Percentiles rank a stretch among this genome's conserved stretches.
Evolutionary conservation across 306 rosid species (phyloP).

Genomic region (Echinosophora koreensis): DNA sequence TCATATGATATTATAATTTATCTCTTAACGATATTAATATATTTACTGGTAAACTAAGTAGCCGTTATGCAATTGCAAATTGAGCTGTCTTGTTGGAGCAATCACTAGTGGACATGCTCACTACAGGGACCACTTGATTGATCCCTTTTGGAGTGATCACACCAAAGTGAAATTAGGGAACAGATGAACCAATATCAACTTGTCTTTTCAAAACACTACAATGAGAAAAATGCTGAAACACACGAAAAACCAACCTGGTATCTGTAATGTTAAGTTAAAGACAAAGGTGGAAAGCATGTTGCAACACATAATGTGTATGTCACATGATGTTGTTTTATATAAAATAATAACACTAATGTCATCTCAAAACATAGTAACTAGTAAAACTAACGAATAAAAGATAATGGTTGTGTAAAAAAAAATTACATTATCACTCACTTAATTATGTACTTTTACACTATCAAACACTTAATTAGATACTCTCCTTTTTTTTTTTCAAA

Average conservation of each 20-base stretch:
- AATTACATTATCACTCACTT: too few relatives aligned
- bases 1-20: neutral
- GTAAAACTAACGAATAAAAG: too few relatives aligned
- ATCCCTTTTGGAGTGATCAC: slow-evolving; percentile 18
- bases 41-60: too few relatives aligned
- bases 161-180: neutral
- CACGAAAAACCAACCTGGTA: neutral
- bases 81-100: too few relatives aligned
- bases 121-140: slow-evolving; percentile 35
- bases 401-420: too few relatives aligned
- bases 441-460: too few relatives aligned
- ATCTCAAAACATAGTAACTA: neutral
- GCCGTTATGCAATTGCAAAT: too few relatives aligned
- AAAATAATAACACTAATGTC: slow-evolving; percentile 16
- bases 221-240: neutral
- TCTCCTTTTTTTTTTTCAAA: neutral
- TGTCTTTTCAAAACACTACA: neutral
- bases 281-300: neutral
- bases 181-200: slow-evolving; percentile 1
- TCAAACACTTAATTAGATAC: neutral
- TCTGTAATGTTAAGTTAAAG: neutral
- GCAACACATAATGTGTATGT: slow-evolving; percentile 20
- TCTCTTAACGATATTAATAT: too few relatives aligned
- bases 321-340: slow-evolving; percentile 6
- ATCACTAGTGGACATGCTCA: too few relatives aligned